These are phyloP conservation scores for Rhodocollybia butyracea DNA, from an alignment of 768 basidiomycete species.

Conservation along the genomic window DNA sequence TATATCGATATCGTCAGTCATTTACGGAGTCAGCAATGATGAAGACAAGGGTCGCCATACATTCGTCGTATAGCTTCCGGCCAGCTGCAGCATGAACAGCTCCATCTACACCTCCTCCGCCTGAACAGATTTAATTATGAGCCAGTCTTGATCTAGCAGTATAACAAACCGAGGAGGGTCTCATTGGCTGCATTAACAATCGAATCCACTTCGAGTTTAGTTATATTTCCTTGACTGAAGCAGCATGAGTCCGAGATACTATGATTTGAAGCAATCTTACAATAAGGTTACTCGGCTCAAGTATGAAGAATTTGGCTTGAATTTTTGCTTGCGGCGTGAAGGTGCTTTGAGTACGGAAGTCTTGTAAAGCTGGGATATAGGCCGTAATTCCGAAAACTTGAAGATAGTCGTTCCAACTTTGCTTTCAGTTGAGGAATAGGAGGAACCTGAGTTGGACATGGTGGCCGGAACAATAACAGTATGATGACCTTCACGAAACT, in stretches of 20 bases:
- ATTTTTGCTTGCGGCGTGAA: slow-evolving; percentile 7
- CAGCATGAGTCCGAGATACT: slow-evolving; percentile 5
- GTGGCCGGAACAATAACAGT: neutral
- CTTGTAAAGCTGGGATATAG: slow-evolving; percentile 53
- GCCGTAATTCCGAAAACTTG: slow-evolving; percentile 47
- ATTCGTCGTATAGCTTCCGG: slow-evolving; percentile 60
- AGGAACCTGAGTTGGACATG: neutral
- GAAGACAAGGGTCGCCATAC: slow-evolving; percentile 34
- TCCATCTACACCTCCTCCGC: slow-evolving; percentile 86
- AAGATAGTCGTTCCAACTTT: slow-evolving; percentile 15
- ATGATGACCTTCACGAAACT: too few species aligned
- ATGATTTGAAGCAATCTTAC: slow-evolving; percentile 40
- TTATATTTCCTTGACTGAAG: slow-evolving; percentile 76
- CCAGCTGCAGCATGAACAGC: slow-evolving; percentile 81
- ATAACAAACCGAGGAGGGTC: slow-evolving; percentile 54
- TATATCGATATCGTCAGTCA: neutral
- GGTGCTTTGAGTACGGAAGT: slow-evolving; percentile 31
- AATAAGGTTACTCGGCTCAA: slow-evolving; percentile 64
- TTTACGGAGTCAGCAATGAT: neutral
- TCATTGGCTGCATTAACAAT: slow-evolving; percentile 85
- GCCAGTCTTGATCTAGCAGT: neutral
- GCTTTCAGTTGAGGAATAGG: too few species aligned
- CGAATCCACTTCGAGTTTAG: slow-evolving; percentile 61
- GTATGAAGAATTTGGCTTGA: slow-evolving; percentile 22
- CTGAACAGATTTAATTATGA: slow-evolving; percentile 28